phyloP scores from a whole-genome alignment of 176 grass and related monocot species.

The Phyllostachys edulis region DNA sequence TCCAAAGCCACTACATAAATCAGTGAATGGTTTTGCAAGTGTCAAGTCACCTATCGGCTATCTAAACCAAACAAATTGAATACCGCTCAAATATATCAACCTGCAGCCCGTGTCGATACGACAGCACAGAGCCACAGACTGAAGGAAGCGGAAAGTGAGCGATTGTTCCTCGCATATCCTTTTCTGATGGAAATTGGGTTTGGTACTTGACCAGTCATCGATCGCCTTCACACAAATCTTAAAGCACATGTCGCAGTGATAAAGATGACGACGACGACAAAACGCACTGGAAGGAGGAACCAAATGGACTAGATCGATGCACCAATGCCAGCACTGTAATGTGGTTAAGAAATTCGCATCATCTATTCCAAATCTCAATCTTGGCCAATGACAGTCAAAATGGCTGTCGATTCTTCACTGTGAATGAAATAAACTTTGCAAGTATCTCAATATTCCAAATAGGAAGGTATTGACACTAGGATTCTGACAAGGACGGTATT shows the following conservation, averaged over 20 bases:
- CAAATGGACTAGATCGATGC: neutral
- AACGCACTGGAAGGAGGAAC: neutral
- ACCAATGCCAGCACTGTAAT: neutral
- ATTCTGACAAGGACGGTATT: conserved; percentile 20
- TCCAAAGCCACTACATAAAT: neutral
- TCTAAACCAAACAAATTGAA: neutral
- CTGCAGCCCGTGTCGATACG: neutral
- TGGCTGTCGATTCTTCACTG: neutral
- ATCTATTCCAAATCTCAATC: neutral
- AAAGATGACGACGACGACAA: neutral
- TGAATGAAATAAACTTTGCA: conserved; percentile 24
- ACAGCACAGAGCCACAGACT: neutral
- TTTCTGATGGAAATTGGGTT: conserved; percentile 22
- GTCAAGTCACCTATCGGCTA: neutral
- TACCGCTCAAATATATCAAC: conserved; percentile 6
- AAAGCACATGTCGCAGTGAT: conserved; percentile 17
- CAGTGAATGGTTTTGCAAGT: neutral
- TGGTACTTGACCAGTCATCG: neutral
- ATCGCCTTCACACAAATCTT: neutral
- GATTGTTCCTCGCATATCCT: conserved; percentile 1
- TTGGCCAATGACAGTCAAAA: conserved; percentile 17
- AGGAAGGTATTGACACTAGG: neutral
- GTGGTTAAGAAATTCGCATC: neutral
- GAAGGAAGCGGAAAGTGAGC: neutral
- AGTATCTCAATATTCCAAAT: conserved; percentile 28